Base-by-base conservation (phyloP, 106 monocot species). In the Ottelia alismoides region DNA sequence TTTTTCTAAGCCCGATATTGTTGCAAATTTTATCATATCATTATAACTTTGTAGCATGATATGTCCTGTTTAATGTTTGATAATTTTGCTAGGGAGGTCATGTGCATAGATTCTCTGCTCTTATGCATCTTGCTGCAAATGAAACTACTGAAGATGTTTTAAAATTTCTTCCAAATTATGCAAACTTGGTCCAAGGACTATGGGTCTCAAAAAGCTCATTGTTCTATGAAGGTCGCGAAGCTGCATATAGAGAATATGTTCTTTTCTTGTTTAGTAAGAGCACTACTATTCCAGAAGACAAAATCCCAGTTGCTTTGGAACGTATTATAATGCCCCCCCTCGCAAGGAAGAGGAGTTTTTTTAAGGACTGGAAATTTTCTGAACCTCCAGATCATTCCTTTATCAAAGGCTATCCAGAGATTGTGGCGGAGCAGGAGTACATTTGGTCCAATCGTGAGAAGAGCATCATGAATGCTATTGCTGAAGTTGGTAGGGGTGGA, bases 161-260 rank as follows among this genome's bases (percentile, higher is more conserved):
- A 2, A 64, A 56, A 55, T 20, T 76, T 44, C 72, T 94, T 69
- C 78, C 66, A 31, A 62, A 60, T 7, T 60, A 81, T 63, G 88
- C 88, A 61, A 32, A 65, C 68, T 74, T 88, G 60, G 81, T 94
- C 4, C 94, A 84, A 65, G 88, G 88, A 19, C 57, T 84, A 51
- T 96, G 94, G 94, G 76, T 96, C 64, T 47, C 76, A 20, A 88
- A 96, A 78, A 84, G 81, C 59, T 76, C 71, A 30, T 49, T 96
- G 35, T 28, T 88, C 18, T 70, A 56, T 69, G 53, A 66, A 25
- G 66, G 57, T 7, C 30, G 21, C 32, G 20, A 61, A 20, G 69
- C 55, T 71, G 11, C 40, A 43, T 43, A 24, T 30, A 81, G 88
- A 61, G 88, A 96, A 52, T 81, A 65, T 66, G 51, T 85, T 52